Conservation (phyloP, 768 basidiomycete genomes). For the Suillus discolor region DNA sequence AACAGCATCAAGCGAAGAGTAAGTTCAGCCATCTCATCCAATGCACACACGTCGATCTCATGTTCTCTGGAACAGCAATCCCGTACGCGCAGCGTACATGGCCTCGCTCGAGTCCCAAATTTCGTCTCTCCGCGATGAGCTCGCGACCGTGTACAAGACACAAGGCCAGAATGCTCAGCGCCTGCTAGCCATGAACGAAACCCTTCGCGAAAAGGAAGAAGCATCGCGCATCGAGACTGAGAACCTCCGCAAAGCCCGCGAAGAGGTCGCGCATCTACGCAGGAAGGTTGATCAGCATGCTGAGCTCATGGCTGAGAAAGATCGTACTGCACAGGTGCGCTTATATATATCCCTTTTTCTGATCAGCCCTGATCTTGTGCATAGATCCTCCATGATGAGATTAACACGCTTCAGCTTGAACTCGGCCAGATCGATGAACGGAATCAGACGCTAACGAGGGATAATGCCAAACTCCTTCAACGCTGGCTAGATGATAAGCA, state of each 20-base stretch:
- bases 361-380: slow-evolving; percentile 11
- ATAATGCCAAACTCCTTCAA: slow-evolving; percentile 94
- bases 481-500: slow-evolving; percentile 98
- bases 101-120: slow-evolving; percentile 93
- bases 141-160: slow-evolving; percentile 94
- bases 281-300: slow-evolving; percentile 82
- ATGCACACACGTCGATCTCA: not conserved
- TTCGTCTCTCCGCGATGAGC: slow-evolving; percentile 86
- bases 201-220: slow-evolving; percentile 92
- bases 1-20: slow-evolving; percentile 68
- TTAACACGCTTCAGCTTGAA: slow-evolving; percentile 89
- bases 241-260: slow-evolving; percentile 71
- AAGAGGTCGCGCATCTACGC: slow-evolving; percentile 70
- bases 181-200: slow-evolving; percentile 92
- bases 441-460: slow-evolving; percentile 83
- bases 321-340: slow-evolving; percentile 82
- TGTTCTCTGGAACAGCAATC: slow-evolving; percentile 53
- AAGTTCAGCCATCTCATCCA: slow-evolving; percentile 26
- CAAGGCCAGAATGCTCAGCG: slow-evolving; percentile 96
- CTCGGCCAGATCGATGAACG: slow-evolving; percentile 87
- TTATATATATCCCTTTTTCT: not conserved
- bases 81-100: slow-evolving; percentile 86
- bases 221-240: slow-evolving; percentile 80
- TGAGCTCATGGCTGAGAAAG: slow-evolving; percentile 87
- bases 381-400: slow-evolving; percentile 94